A percentile compares a stretch with the other conserved stretches of the same genome.
phyloP scores from a whole-genome alignment of 208 protist species.

The Acanthamoeba rhysodes region DNA sequence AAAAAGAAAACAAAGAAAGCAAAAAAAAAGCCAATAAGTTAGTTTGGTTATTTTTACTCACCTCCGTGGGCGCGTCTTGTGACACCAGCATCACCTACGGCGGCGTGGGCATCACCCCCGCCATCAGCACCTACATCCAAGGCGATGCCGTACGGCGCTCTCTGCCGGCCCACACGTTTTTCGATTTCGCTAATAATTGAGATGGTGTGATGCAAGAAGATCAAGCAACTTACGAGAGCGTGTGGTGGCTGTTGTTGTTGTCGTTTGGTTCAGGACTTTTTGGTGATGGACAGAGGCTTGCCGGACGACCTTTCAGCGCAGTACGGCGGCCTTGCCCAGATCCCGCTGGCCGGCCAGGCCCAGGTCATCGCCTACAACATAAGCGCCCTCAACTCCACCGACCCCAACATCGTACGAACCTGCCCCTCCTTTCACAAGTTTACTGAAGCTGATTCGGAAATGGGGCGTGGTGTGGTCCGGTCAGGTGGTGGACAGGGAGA shows the following conservation, averaged over 20 bases:
- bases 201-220: too few species aligned
- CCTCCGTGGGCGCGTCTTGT: background rate
- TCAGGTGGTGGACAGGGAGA: constrained; percentile 44
- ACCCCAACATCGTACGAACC: constrained; percentile 25
- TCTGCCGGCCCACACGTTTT: background rate
- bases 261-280: constrained; percentile 1
- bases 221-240: background rate
- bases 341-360: background rate
- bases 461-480: background rate
- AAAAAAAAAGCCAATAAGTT: too few species aligned
- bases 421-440: background rate
- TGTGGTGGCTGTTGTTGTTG: background rate
- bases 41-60: background rate
- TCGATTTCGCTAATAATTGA: too few species aligned
- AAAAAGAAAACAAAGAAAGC: too few species aligned
- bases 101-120: background rate
- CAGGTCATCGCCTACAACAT: constrained; percentile 14
- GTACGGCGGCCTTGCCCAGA: background rate
- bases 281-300: constrained; percentile 28
- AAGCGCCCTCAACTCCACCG: background rate
- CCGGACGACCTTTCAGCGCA: background rate
- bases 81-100: background rate
- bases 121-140: background rate
- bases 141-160: background rate
- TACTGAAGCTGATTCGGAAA: background rate